Conservation (phyloP, 1,284 basidiomycete species). For the Leccinum fallax region DNA sequence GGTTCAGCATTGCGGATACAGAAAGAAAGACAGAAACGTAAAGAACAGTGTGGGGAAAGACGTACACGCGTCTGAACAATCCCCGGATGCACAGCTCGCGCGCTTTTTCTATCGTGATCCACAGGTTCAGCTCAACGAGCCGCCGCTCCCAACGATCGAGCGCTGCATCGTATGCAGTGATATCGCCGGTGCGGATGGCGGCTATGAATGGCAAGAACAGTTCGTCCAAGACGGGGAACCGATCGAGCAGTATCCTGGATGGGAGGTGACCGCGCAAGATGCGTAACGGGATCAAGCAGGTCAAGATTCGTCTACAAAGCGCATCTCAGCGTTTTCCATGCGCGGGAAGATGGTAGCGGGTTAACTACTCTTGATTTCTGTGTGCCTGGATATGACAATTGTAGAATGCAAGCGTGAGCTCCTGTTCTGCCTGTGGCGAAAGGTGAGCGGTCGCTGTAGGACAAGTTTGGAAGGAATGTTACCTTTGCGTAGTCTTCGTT, state of each 20-base stretch:
- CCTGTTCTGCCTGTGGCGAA: conserved; percentile 67
- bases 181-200: conserved; percentile 78
- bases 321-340: not conserved
- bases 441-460: not conserved
- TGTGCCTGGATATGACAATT: conserved; percentile 71
- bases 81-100: not conserved
- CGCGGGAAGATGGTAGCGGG: not conserved
- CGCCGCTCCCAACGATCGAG: not conserved
- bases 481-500: conserved; percentile 90
- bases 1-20: not conserved
- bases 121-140: not conserved
- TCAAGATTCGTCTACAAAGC: conserved; percentile 73
- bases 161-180: conserved; percentile 37
- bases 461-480: conserved; percentile 8
- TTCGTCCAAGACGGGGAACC: conserved; percentile 72
- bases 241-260: conserved; percentile 62
- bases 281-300: conserved; percentile 87
- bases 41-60: not conserved
- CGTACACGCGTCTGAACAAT: not conserved
- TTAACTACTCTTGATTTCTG: conserved; percentile 79
- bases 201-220: conserved; percentile 81
- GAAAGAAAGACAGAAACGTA: not conserved
- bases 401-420: conserved; percentile 82
- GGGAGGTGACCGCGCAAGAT: conserved; percentile 87
- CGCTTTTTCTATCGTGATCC: not conserved